These are phyloP conservation scores for Ilyonectria robusta DNA, from an alignment of 2,329 filamentous ascomycete genomes.

Conservation along the genomic window DNA sequence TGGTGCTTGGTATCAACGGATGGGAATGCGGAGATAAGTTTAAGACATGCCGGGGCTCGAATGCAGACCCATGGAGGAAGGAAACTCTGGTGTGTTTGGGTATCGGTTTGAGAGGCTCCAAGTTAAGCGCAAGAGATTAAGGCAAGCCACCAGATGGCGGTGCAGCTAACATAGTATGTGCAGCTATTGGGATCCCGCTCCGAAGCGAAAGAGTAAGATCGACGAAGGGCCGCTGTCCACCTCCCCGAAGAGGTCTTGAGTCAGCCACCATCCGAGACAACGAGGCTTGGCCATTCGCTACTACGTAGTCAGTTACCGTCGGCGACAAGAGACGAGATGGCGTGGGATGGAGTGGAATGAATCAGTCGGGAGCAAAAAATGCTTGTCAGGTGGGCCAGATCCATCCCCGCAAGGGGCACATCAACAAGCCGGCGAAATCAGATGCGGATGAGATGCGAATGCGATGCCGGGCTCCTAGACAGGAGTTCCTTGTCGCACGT, in stretches of 20 bases:
- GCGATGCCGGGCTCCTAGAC: not conserved
- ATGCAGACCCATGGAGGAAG: not conserved
- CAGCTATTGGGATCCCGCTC: slow-evolving; percentile 19
- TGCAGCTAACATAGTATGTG: slow-evolving; percentile 8
- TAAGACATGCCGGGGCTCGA: not conserved
- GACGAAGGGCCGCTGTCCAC: slow-evolving; percentile 30
- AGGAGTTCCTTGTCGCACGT: not conserved
- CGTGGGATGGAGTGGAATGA: too few relatives aligned
- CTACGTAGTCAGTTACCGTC: not conserved
- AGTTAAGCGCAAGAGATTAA: slow-evolving; percentile 28
- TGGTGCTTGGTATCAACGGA: not conserved
- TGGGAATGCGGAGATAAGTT: not conserved
- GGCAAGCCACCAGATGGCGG: slow-evolving; percentile 36
- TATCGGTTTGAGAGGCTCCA: slow-evolving; percentile 20
- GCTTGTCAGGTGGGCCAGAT: not conserved
- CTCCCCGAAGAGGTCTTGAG: slow-evolving; percentile 28
- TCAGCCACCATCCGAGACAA: slow-evolving; percentile 3
- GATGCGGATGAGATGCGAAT: not conserved
- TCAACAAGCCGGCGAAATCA: not conserved
- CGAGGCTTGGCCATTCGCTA: not conserved
- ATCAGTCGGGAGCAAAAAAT: not conserved
- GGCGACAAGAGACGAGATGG: not conserved
- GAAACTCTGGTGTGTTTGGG: not conserved
- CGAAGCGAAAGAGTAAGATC: slow-evolving; percentile 11
- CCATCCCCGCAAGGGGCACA: not conserved